Base-by-base conservation (phyloP, 2,329 filamentous ascomycete species). In the Beauveria bassiana region DNA sequence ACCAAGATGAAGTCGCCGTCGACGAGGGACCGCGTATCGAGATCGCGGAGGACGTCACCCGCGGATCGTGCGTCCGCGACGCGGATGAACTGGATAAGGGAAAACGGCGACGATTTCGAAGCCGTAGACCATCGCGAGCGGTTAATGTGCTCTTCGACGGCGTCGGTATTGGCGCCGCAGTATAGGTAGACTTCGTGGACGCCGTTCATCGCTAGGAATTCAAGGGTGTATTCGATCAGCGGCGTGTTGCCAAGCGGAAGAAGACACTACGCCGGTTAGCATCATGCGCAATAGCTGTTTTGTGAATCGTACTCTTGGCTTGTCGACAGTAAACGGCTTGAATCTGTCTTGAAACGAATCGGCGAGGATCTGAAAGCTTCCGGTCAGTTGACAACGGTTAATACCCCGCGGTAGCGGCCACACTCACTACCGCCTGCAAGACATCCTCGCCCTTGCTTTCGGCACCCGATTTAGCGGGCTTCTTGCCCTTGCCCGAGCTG, bases 331-430 rank as follows among this genome's bases (percentile, higher is more conserved):
- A 71, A 98, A 95, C 0, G 95, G 95, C 68, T 83, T 85, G 77
- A 96, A 99, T 73, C 91, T 83, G 53, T 91, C 92, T 75, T 98
- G 93, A 73, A 96, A 99, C 1, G 91, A 93, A 79, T 99, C 95
- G 66, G 93, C 90, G 66, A 99, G 86, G 63, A 99, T 82, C 89
- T 95, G 31, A 5, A 31, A 38, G 28, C 14, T 31, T 18, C 14
- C 22, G 43, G 46, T 59, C 38, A 59, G 31, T 42, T 22, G 18
- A 51, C 59, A 22, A 22, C 22, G 45, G 6, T 12, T 58, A 16
- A 55, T 61, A 68, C 68, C 65, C 67, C 63, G 64, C 61, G 61
- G 38, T 24, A 5, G 26, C 6, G 46, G 31, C 5, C 9, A n/a
- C 24, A 78, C 79, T 65, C 72, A 82, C 80, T 65, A 83, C 81